Evolutionary conservation across 768 basidiomycete genomes (phyloP).

Genomic region (Leucocoprinus birnbaumii): DNA sequence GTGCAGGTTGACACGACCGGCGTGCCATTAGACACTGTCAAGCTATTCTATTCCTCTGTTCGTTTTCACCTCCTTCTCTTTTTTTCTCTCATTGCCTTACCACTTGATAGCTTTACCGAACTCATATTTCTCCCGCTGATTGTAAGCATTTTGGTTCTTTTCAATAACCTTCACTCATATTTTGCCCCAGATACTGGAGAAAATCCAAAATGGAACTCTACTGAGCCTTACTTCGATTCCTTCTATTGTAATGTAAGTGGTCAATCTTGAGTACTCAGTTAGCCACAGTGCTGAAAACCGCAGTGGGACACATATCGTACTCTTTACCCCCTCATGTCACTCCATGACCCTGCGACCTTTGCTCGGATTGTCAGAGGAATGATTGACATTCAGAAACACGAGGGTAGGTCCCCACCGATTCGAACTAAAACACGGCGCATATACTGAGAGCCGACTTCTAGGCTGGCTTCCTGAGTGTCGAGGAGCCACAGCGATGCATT

Average conservation of each 20-base stretch:
- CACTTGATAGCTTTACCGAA: conserved; percentile 45
- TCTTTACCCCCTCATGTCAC: conserved; percentile 57
- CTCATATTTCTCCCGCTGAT: conserved; percentile 62
- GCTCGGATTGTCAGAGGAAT: conserved; percentile 59
- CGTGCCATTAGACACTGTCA: conserved; percentile 46
- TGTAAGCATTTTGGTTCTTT: conserved; percentile 34
- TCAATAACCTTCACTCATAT: background rate
- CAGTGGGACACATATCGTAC: conserved; percentile 70
- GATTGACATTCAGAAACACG: conserved; percentile 65
- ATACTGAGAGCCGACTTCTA: conserved; percentile 18
- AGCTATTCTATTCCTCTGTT: conserved; percentile 60
- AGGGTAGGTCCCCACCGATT: conserved; percentile 35
- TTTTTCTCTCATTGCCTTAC: background rate
- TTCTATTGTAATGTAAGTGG: conserved; percentile 63
- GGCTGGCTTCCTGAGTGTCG: conserved; percentile 71
- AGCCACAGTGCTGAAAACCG: background rate
- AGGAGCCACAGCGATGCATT: conserved; percentile 48
- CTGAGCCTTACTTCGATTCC: conserved; percentile 65
- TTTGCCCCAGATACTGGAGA: conserved; percentile 51
- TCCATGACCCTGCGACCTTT: conserved; percentile 60
- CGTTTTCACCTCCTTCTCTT: conserved; percentile 13
- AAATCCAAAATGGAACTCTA: conserved; percentile 61
- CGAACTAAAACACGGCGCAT: background rate
- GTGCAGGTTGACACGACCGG: conserved; percentile 48
- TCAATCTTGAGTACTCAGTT: background rate